These are phyloP conservation scores for Fusarium neocosmosporiellum DNA, from an alignment of 2,329 filamentous ascomycete species.

Conservation along the genomic window DNA sequence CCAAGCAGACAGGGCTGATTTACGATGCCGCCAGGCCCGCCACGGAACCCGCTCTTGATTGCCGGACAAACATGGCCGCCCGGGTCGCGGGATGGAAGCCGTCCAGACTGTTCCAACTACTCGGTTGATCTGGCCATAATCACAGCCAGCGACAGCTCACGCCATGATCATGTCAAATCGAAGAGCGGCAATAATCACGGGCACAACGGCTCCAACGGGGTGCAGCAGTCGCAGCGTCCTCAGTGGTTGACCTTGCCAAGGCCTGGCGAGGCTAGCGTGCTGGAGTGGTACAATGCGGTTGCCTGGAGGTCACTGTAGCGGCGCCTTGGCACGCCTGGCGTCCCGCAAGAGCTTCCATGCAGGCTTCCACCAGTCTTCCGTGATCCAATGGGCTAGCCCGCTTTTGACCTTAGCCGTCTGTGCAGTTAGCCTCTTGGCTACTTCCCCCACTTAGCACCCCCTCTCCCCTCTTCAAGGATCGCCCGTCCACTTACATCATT, in stretches of 20 bases:
- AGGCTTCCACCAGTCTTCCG: conserved; percentile 43
- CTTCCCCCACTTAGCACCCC: conserved; percentile 35
- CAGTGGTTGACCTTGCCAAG: conserved; percentile 14
- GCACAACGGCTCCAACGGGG: conserved; percentile 9
- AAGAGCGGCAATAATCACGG: conserved; percentile 32
- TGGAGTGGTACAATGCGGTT: conserved; percentile 14
- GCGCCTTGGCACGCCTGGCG: conserved; percentile 22
- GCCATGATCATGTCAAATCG: conserved; percentile 36
- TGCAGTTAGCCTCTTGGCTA: conserved; percentile 28
- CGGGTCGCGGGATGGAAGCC: conserved; percentile 16
- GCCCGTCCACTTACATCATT: conserved; percentile 45
- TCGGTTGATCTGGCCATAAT: conserved; percentile 28
- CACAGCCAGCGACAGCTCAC: conserved; percentile 20
- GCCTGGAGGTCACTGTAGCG: conserved; percentile 26
- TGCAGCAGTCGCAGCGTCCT: conserved; percentile 2
- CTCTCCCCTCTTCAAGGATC: conserved; percentile 25
- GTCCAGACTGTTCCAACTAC: conserved; percentile 11
- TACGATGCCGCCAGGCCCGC: conserved; percentile 12
- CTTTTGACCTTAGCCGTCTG: conserved; percentile 14
- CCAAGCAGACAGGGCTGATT: conserved; percentile 25
- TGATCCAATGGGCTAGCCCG: conserved; percentile 20
- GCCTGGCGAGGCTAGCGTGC: background rate
- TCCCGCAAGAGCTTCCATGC: conserved; percentile 39
- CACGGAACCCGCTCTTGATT: conserved; percentile 10
- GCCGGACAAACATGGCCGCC: conserved; percentile 13